phyloP scores from a whole-genome alignment of 2,329 filamentous ascomycete genomes.

The Penicillium palitans region DNA sequence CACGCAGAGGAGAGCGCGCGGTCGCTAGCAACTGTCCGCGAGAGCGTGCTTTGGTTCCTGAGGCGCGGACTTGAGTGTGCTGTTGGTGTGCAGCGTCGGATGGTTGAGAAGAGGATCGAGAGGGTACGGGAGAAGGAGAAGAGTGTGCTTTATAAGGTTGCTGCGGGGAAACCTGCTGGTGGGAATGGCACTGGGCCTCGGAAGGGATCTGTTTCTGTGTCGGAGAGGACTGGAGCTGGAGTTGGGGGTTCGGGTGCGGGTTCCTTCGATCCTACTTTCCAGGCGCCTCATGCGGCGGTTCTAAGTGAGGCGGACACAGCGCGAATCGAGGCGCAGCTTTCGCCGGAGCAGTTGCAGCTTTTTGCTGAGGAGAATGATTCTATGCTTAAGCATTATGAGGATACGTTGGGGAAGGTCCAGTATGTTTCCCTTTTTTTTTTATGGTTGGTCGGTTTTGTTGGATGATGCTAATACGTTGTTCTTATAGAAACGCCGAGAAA shows the following conservation, averaged over 20 bases:
- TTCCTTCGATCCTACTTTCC: conserved; percentile 1
- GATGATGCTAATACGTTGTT: background rate
- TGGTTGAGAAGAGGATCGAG: conserved; percentile 88
- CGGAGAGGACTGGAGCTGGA: background rate
- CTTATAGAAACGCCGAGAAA: conserved; percentile 75
- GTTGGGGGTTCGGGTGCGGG: background rate
- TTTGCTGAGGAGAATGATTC: conserved; percentile 92
- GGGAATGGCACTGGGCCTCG: conserved; percentile 7
- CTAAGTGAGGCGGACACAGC: conserved; percentile 37
- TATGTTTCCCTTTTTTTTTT: conserved; percentile 50
- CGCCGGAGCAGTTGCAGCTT: conserved; percentile 82
- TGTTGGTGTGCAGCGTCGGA: conserved; percentile 75
- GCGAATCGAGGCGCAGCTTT: conserved; percentile 61
- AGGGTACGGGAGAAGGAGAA: conserved; percentile 87
- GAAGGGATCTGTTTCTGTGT: background rate
- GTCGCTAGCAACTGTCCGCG: conserved; percentile 69
- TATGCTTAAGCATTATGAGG: conserved; percentile 91
- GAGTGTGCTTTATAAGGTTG: conserved; percentile 73
- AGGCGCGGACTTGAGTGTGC: conserved; percentile 73
- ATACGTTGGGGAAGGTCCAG: conserved; percentile 91
- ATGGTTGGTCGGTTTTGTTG: background rate
- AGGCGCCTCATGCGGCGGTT: conserved; percentile 30
- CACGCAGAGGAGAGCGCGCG: conserved; percentile 69
- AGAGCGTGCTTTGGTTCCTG: conserved; percentile 81
- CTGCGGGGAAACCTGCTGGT: conserved; percentile 19